Percentiles rank a stretch among this genome's conserved stretches.
Conservation (phyloP, 2,329 filamentous ascomycete species). For the Diaporthe nobilis region DNA sequence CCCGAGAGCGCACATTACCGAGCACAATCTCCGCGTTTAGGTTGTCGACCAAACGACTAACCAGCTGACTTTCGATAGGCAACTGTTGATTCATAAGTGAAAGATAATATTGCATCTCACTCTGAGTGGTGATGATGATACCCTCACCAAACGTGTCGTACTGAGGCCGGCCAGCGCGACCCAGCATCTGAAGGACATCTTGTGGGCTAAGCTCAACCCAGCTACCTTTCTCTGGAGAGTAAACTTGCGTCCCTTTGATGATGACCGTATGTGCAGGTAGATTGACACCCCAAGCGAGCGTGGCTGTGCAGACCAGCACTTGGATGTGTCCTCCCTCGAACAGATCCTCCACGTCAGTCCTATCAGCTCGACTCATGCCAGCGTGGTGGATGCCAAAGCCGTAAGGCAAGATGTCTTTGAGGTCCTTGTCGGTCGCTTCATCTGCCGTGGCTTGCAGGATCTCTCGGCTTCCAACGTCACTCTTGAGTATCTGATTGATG, state of each 20-base stretch:
- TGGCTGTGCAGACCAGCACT: slow-evolving; percentile 96
- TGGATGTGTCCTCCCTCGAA: slow-evolving; percentile 93
- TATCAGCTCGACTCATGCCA: slow-evolving; percentile 95
- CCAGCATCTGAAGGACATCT: slow-evolving; percentile 98
- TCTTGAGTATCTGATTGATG: slow-evolving; percentile 93
- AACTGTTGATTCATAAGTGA: slow-evolving; percentile 97
- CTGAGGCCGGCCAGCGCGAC: slow-evolving; percentile 94
- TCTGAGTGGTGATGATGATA: slow-evolving; percentile 97
- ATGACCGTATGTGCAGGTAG: slow-evolving; percentile 97
- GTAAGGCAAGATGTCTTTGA: slow-evolving; percentile 95
- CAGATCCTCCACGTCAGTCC: slow-evolving; percentile 93
- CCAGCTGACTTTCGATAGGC: slow-evolving; percentile 96
- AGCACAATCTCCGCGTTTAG: slow-evolving; percentile 96
- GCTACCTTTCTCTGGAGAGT: slow-evolving; percentile 97
- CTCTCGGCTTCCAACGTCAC: slow-evolving; percentile 91
- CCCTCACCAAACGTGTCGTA: slow-evolving; percentile 98
- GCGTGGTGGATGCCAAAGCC: slow-evolving; percentile 99
- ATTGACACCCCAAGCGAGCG: slow-evolving; percentile 99
- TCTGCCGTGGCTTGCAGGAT: slow-evolving; percentile 89
- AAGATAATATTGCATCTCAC: slow-evolving; percentile 96
- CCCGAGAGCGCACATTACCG: slow-evolving; percentile 89
- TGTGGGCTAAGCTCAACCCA: slow-evolving; percentile 99
- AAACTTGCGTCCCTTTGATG: slow-evolving; percentile 98
- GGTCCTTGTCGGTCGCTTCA: slow-evolving; percentile 84
- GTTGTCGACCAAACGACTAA: slow-evolving; percentile 94